Conservation (phyloP, 768 basidiomycete species). For the Candolleomyces aberdarensis region DNA sequence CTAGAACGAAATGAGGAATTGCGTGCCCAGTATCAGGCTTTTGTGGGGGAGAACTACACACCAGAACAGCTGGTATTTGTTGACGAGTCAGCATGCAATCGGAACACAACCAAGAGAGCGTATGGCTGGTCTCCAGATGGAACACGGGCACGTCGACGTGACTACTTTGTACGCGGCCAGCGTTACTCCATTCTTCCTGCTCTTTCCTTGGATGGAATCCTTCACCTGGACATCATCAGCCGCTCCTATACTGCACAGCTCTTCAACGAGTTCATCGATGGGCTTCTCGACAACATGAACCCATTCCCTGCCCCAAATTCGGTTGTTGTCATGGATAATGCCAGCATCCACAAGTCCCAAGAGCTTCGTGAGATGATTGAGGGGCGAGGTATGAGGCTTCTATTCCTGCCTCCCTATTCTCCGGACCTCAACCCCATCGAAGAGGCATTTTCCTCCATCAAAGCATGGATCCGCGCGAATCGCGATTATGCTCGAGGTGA, state of each 20-base stretch:
- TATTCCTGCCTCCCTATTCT: not conserved
- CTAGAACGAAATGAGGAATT: not conserved
- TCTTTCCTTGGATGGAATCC: not conserved
- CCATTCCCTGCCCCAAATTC: slow-evolving; percentile 23
- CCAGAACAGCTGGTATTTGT: not conserved
- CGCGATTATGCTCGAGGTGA: not conserved
- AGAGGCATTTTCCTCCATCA: not conserved
- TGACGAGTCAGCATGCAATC: not conserved
- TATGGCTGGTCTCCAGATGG: not conserved
- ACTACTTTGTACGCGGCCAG: not conserved
- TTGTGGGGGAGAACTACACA: not conserved
- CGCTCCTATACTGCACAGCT: not conserved
- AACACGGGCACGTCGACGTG: not conserved
- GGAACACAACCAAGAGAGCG: not conserved
- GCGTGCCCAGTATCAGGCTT: not conserved
- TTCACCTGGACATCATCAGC: not conserved
- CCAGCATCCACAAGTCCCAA: slow-evolving; percentile 25
- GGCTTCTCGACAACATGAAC: slow-evolving; percentile 26
- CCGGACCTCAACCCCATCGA: not conserved
- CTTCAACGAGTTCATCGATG: not conserved
- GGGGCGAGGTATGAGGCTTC: not conserved
- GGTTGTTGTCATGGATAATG: slow-evolving; percentile 33
- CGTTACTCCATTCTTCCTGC: not conserved
- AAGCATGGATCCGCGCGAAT: not conserved
- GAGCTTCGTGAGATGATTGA: slow-evolving; percentile 15